A percentile compares a stretch with the other conserved stretches of the same genome.
Evolutionary conservation across 1,284 basidiomycete species (phyloP).

Genomic region (Entoloma clypeatum): DNA sequence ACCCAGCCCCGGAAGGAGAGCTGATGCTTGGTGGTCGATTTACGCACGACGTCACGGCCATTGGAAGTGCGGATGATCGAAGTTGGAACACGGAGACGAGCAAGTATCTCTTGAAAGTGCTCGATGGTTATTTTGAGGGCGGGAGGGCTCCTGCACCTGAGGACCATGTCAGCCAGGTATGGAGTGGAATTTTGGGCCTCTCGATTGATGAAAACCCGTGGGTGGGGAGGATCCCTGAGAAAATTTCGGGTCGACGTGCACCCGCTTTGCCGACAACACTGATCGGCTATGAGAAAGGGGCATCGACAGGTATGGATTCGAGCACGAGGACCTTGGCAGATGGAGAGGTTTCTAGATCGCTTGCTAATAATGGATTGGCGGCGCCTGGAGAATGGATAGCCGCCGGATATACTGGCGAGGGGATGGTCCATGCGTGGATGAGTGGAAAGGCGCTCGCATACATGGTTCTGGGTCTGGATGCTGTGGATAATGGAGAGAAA

Average conservation of each 20-base stretch:
- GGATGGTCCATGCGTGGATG: constrained; percentile 64
- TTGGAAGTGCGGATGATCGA: constrained; percentile 44
- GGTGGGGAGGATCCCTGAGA: constrained; percentile 49
- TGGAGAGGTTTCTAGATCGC: not conserved
- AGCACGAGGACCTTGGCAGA: no score
- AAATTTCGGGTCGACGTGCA: constrained; percentile 28
- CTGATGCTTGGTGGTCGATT: constrained; percentile 63
- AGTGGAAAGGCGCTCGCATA: constrained; percentile 52
- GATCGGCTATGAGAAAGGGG: no score
- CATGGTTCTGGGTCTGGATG: constrained; percentile 45
- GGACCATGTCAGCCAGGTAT: constrained; percentile 39
- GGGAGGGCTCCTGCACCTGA: constrained; percentile 33
- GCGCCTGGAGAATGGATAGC: constrained; percentile 47
- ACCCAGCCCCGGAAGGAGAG: constrained; percentile 37
- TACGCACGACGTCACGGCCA: constrained; percentile 33
- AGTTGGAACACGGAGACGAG: constrained; percentile 38
- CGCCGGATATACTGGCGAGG: constrained; percentile 61
- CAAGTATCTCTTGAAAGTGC: constrained; percentile 42
- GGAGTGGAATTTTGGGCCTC: constrained; percentile 58
- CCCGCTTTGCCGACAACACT: no score
- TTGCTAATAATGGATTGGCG: constrained; percentile 18
- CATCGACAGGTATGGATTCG: no score
- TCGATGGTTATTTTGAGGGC: constrained; percentile 45
- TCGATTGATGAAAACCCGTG: constrained; percentile 52
- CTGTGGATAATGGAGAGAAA: constrained; percentile 13